Evolutionary conservation across 805 yeast genomes (phyloP).

Genomic region (Teunomyces gatunensis): DNA sequence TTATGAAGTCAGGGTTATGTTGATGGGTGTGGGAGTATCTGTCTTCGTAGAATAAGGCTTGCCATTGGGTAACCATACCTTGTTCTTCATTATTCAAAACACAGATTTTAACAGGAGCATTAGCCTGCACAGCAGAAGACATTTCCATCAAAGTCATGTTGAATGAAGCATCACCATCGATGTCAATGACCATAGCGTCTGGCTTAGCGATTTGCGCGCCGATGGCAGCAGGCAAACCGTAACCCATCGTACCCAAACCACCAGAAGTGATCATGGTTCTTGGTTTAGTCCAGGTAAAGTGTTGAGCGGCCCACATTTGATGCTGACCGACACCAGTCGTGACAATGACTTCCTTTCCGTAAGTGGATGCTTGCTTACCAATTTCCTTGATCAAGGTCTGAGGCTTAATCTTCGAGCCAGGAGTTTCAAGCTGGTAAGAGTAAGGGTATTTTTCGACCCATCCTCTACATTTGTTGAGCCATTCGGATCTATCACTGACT

Average conservation of each 20-base stretch:
- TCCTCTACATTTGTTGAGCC: slow-evolving; percentile 70
- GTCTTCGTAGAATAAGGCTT: slow-evolving; percentile 93
- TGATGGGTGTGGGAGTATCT: slow-evolving; percentile 98
- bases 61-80: slow-evolving; percentile 99
- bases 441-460: slow-evolving; percentile 92
- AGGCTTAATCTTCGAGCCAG: slow-evolving; percentile 81
- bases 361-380: slow-evolving; percentile 62
- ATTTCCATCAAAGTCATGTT: slow-evolving; percentile 95
- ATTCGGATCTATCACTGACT: slow-evolving; percentile 68
- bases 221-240: slow-evolving; percentile 94
- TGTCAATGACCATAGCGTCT: slow-evolving; percentile 90
- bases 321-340: slow-evolving; percentile 99
- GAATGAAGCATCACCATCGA: slow-evolving; percentile 99
- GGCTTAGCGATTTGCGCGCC: slow-evolving; percentile 98
- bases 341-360: slow-evolving; percentile 73
- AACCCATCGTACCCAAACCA: slow-evolving; percentile 99
- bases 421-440: slow-evolving; percentile 75
- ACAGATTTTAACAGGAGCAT: slow-evolving; percentile 84
- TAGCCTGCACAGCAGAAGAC: slow-evolving; percentile 91
- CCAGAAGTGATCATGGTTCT: slow-evolving; percentile 96
- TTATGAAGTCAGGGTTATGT: slow-evolving; percentile 88
- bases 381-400: slow-evolving; percentile 85
- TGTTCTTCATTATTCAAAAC: slow-evolving; percentile 97
- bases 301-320: slow-evolving; percentile 99
- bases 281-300: slow-evolving; percentile 90